phyloP scores from a whole-genome alignment of 2,329 filamentous ascomycete genomes.

The Colletotrichum sp. region DNA sequence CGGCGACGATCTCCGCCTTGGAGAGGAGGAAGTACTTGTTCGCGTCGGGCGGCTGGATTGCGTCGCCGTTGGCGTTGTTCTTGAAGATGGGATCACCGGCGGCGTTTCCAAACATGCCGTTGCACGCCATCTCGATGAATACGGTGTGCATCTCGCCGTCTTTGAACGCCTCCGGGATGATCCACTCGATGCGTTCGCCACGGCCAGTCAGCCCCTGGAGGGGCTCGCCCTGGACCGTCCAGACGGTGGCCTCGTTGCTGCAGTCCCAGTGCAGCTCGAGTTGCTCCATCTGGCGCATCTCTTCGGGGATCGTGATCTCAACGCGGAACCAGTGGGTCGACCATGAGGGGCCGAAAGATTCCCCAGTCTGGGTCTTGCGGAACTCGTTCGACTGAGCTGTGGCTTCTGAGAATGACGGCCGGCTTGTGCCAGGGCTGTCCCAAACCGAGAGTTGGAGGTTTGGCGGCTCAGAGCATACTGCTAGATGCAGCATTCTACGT shows the following conservation, averaged over 20 bases:
- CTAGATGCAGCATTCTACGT: constrained; percentile 17
- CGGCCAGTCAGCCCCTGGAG: constrained; percentile 70
- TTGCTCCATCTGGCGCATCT: constrained; percentile 59
- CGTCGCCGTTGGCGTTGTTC: constrained; percentile 55
- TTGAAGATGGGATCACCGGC: constrained; percentile 23
- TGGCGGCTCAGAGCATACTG: constrained; percentile 10
- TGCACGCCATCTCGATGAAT: constrained; percentile 75
- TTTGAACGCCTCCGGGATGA: constrained; percentile 61
- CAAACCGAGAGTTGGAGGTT: constrained; percentile 21
- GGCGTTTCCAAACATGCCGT: constrained; percentile 67
- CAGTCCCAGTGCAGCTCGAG: constrained; percentile 75
- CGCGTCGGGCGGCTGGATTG: constrained; percentile 66
- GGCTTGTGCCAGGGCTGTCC: constrained; percentile 19
- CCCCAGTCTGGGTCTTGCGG: constrained; percentile 50
- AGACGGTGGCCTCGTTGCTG: constrained; percentile 71
- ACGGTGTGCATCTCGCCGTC: constrained; percentile 67
- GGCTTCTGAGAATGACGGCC: constrained; percentile 20
- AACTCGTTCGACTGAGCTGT: constrained; percentile 17
- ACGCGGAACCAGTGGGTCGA: constrained; percentile 75
- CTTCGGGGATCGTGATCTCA: constrained; percentile 60
- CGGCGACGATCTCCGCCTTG: constrained; percentile 65
- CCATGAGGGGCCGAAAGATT: constrained; percentile 71
- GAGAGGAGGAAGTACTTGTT: constrained; percentile 61
- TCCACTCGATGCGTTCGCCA: constrained; percentile 68
- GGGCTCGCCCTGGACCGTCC: constrained; percentile 65